Conservation (phyloP, 805 yeast species). For the Candida nitratophila region DNA sequence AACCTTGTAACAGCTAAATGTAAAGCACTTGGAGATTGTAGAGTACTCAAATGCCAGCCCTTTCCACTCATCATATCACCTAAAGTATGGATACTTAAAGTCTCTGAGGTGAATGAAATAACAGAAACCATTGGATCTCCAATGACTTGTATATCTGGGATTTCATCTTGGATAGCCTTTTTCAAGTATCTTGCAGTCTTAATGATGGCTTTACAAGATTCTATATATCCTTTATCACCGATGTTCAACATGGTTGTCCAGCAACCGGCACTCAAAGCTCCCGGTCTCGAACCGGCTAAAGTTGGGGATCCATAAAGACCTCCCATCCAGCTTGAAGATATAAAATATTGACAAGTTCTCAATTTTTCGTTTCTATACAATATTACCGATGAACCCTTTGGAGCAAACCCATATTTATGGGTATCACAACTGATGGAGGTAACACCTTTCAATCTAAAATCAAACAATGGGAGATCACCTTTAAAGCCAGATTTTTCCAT, state of each 20-base stretch:
- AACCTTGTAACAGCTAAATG: slow-evolving; percentile 84
- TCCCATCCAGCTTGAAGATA: slow-evolving; percentile 83
- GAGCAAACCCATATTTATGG: slow-evolving; percentile 98
- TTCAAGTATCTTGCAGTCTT: slow-evolving; percentile 55
- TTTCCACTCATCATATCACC: slow-evolving; percentile 60
- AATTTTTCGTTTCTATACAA: slow-evolving; percentile 72
- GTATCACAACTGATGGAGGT: slow-evolving; percentile 98
- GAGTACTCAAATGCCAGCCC: slow-evolving; percentile 87
- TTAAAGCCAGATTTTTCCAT: slow-evolving; percentile 54
- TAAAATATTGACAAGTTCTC: slow-evolving; percentile 77
- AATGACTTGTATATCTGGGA: slow-evolving; percentile 56
- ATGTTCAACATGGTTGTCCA: slow-evolving; percentile 87
- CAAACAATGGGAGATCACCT: slow-evolving; percentile 47
- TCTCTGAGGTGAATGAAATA: slow-evolving; percentile 60
- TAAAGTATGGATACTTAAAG: slow-evolving; percentile 66
- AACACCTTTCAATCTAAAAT: slow-evolving; percentile 85
- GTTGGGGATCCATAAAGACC: slow-evolving; percentile 97
- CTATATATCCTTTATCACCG: slow-evolving; percentile 77
- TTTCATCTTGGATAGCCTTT: slow-evolving; percentile 32
- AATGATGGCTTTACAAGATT: slow-evolving; percentile 62
- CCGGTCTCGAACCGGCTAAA: slow-evolving; percentile 94
- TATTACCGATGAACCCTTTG: slow-evolving; percentile 89
- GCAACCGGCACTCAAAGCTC: slow-evolving; percentile 95
- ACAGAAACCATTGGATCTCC: slow-evolving; percentile 89
- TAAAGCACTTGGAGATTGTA: slow-evolving; percentile 86